Conservation (phyloP, 768 basidiomycete genomes). For the Hortiboletus campestris region DNA sequence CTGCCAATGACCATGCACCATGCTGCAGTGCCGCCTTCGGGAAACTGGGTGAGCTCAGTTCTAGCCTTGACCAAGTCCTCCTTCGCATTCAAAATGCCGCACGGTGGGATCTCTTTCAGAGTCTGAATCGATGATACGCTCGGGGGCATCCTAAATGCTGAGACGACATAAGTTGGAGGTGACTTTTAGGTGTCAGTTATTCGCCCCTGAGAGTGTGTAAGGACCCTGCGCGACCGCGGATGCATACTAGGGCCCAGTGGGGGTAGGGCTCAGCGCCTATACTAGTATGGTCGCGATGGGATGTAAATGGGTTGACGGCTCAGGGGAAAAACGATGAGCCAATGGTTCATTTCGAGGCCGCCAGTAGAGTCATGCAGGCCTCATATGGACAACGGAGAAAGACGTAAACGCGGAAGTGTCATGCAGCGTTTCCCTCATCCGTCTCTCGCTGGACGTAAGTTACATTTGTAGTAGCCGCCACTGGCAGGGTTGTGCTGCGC, state of each 20-base stretch:
- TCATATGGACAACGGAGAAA: not conserved
- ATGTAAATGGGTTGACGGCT: not conserved
- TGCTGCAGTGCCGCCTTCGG: slow-evolving; percentile 28
- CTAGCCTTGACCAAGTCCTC: not conserved
- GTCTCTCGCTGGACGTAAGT: too few species aligned
- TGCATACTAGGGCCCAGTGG: not conserved
- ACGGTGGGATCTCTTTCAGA: not conserved
- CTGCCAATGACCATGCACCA: slow-evolving; percentile 26
- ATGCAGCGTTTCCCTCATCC: not conserved
- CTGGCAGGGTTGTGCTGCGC: not conserved
- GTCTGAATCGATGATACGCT: slow-evolving; percentile 3
- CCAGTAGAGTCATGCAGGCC: not conserved
- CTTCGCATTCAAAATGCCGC: not conserved
- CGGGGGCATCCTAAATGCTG: not conserved
- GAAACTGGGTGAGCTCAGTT: slow-evolving; percentile 8
- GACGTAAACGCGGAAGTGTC: not conserved
- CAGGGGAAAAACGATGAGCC: not conserved
- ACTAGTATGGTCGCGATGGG: too few species aligned
- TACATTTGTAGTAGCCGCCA: not conserved
- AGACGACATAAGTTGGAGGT: not conserved
- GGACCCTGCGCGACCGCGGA: not conserved
- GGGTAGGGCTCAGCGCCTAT: not conserved
- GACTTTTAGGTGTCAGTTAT: not conserved
- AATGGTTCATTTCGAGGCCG: not conserved
- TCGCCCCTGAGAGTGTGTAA: not conserved